Evolutionary conservation across 1,284 basidiomycete genomes (phyloP).

Genomic region (Rhodotorula sp.): DNA sequence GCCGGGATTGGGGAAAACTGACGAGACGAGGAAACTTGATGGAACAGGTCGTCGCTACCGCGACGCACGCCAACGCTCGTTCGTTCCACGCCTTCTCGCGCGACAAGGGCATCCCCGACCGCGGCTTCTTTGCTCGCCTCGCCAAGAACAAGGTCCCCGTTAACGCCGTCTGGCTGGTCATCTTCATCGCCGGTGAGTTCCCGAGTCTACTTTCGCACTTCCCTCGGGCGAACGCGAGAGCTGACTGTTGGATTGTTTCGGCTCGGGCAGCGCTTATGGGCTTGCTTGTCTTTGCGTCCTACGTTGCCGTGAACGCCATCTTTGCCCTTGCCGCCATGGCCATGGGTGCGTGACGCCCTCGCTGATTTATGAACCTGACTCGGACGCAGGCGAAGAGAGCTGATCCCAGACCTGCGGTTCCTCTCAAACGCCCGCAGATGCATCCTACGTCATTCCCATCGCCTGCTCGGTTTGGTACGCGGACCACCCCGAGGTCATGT

Average conservation of each 20-base stretch:
- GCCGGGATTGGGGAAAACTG: no score
- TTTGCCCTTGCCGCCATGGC: conserved; percentile 66
- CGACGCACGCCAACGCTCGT: conserved; percentile 80
- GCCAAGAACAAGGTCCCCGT: conserved; percentile 66
- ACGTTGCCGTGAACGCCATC: conserved; percentile 75
- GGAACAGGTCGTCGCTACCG: conserved; percentile 50
- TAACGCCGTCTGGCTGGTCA: conserved; percentile 75
- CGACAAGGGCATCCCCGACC: conserved; percentile 62
- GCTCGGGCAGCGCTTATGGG: conserved; percentile 47
- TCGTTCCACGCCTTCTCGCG: conserved; percentile 88
- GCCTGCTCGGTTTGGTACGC: conserved; percentile 62
- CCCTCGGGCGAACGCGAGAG: not conserved
- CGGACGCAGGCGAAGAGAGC: not conserved
- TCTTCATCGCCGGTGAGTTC: conserved; percentile 56
- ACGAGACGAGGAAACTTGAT: no score
- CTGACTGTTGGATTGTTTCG: not conserved
- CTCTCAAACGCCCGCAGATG: conserved; percentile 38
- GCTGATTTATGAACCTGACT: conserved; percentile 54
- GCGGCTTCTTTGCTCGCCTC: conserved; percentile 71
- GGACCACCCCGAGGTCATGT: conserved; percentile 75
- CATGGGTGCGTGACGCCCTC: conserved; percentile 56
- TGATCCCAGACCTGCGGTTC: not conserved
- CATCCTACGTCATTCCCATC: conserved; percentile 71
- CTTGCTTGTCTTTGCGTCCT: conserved; percentile 71
- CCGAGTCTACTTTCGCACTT: no score